Conservation (phyloP, 148 eudicot genomes). For the Cornus florida region DNA sequence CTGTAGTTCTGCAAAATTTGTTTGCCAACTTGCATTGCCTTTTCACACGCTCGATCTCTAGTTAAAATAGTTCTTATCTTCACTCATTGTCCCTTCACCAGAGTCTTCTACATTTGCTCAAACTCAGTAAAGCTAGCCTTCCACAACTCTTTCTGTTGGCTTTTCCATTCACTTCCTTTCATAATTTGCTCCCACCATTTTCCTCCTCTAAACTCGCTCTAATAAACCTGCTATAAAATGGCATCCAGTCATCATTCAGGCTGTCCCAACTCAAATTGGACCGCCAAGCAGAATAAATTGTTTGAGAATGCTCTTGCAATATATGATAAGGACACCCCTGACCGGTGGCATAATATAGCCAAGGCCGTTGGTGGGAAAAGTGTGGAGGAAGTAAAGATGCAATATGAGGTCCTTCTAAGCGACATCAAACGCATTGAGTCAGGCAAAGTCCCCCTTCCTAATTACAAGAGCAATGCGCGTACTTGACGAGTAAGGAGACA, state of each 20-base stretch:
- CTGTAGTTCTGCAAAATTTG: too few relatives aligned
- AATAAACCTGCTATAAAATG: background rate
- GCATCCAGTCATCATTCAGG: conserved; percentile 5
- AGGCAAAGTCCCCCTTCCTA: conserved; percentile 16
- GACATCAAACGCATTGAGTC: conserved; percentile 20
- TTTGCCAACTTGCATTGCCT: too few relatives aligned
- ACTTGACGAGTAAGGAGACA: too few relatives aligned
- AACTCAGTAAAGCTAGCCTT: too few relatives aligned
- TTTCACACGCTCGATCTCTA: too few relatives aligned
- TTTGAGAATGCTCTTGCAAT: conserved; percentile 16
- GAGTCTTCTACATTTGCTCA: too few relatives aligned
- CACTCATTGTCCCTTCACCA: too few relatives aligned
- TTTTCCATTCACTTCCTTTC: too few relatives aligned
- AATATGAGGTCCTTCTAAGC: conserved; percentile 16
- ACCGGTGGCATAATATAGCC: conserved; percentile 22
- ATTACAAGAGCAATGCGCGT: background rate
- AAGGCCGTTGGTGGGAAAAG: conserved; percentile 20
- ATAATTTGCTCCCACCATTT: too few relatives aligned
- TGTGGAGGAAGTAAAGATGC: conserved; percentile 23
- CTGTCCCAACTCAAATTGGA: conserved; percentile 8
- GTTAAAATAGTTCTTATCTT: too few relatives aligned
- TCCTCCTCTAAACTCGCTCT: too few relatives aligned
- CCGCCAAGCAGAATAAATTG: conserved; percentile 18
- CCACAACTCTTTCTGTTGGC: too few relatives aligned
- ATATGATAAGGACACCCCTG: conserved; percentile 19